Conservation (phyloP, 1,284 basidiomycete species). For the Kalmanozyma brasiliensis region DNA sequence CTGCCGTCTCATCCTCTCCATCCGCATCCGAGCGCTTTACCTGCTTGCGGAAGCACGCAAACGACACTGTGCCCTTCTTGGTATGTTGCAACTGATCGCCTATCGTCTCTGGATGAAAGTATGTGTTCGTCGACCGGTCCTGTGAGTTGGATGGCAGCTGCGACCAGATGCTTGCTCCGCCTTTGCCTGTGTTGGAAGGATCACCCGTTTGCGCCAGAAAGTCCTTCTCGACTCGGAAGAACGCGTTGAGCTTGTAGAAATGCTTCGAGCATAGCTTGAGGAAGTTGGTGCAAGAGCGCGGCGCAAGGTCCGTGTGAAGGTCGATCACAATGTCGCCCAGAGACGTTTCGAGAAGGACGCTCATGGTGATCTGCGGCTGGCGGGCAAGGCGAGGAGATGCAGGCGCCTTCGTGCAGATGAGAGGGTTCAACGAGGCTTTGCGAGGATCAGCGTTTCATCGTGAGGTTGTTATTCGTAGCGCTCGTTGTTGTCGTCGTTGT, state of each 20-base stretch:
- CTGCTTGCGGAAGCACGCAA: constrained; percentile 39
- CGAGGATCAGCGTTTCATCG: not conserved
- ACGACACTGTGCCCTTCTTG: constrained; percentile 83
- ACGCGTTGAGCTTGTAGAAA: constrained; percentile 94
- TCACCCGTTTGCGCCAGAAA: constrained; percentile 95
- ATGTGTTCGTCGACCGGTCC: constrained; percentile 72
- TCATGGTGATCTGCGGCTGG: constrained; percentile 73
- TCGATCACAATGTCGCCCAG: constrained; percentile 95
- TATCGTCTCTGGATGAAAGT: constrained; percentile 82
- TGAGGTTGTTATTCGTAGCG: not conserved
- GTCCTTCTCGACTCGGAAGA: constrained; percentile 87
- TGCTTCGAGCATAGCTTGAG: constrained; percentile 96
- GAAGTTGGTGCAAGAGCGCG: constrained; percentile 91
- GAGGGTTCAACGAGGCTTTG: too few species aligned
- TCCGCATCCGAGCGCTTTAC: constrained; percentile 4
- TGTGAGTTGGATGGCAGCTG: constrained; percentile 68
- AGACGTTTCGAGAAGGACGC: constrained; percentile 93
- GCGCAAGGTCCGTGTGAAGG: constrained; percentile 89
- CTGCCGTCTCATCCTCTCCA: constrained; percentile 74
- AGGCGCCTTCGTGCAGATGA: too few species aligned
- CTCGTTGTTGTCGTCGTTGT: too few species aligned
- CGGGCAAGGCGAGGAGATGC: too few species aligned
- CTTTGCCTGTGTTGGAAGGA: constrained; percentile 91
- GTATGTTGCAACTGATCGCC: constrained; percentile 82
- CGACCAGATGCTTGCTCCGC: constrained; percentile 67